Evolutionary conservation across 2,329 filamentous ascomycete species (phyloP), one percentile per base, ranked within the genome.

Genomic region (Chaetoscypha palmicola): DNA sequence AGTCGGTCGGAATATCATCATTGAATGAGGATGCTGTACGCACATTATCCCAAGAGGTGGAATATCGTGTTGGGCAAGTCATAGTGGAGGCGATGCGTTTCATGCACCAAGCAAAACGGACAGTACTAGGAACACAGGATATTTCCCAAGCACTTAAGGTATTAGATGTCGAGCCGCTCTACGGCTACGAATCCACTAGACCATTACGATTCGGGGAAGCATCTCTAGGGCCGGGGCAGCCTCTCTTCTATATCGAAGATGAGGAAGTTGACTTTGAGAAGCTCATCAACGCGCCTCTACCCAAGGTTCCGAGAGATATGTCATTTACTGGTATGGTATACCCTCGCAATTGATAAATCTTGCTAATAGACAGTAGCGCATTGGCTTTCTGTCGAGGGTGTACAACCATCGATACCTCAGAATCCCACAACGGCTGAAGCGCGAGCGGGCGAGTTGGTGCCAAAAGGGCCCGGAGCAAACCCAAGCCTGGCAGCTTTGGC

Each of bases 231-330:
- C 89, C 90, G 11, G 90, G 91, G 8, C 92, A 98, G 66, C 89
- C 91, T 41, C 70, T 98, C 17, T 98, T 91, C 66, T 98, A 98
- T 63, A 85, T 98, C 28, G 92, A 98, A 61, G 92, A 98, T 63
- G 92, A 98, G 62, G 92, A 98, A 70, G 83, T 97, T 43, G 92
- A 98, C 66, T 97, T 98, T 62, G 92, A 98, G 70, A 97, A 97
- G 71, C 72, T 98, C 54, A 96, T 98, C 63, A 98, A 98, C 68
- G 89, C 89, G 52, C 87, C 92, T 3, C 68, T 98, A 54, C 92
- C 92, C 20, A 96, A 94, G 65, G 90, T 98, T 22, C 92, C 92
- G 24, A 76, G 91, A 38, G 92, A 98, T 64, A 84, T 92, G 58
- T 87, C 81, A 49, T 91, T 96, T 61, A 97, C 91, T 31, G 85